A percentile compares a stretch with the other conserved stretches of the same genome.
phyloP scores from a whole-genome alignment of 2,329 filamentous ascomycete species.

The Elsinoe necatrix region DNA sequence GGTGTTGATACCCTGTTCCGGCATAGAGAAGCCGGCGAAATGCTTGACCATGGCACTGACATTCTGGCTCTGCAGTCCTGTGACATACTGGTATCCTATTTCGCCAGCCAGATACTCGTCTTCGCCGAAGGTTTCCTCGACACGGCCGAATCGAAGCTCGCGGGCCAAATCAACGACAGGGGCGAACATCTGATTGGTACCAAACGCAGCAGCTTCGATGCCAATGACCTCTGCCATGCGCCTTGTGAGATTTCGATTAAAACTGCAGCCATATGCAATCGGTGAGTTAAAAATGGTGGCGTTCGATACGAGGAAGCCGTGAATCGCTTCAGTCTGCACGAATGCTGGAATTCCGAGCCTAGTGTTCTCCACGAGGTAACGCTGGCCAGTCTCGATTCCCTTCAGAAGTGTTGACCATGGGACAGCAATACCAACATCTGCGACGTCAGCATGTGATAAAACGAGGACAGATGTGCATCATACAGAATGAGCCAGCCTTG shows the following conservation, averaged over 20 bases:
- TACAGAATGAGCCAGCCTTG: conserved; percentile 62
- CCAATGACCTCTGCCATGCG: conserved; percentile 61
- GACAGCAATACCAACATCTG: conserved; percentile 61
- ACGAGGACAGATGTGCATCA: no score
- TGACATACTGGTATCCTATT: conserved; percentile 53
- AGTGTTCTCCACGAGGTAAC: conserved; percentile 60
- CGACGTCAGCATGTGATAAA: no score
- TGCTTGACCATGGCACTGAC: conserved; percentile 69
- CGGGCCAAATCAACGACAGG: conserved; percentile 63
- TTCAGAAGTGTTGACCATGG: conserved; percentile 54
- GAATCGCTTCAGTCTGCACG: conserved; percentile 66
- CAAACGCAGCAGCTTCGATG: conserved; percentile 56
- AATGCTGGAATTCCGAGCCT: conserved; percentile 63
- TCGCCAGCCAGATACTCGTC: conserved; percentile 62
- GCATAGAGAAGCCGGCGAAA: conserved; percentile 59
- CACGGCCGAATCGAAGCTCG: conserved; percentile 62
- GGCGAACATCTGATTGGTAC: conserved; percentile 65
- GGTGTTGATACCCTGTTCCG: conserved; percentile 65
- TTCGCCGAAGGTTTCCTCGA: conserved; percentile 66
- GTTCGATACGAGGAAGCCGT: conserved; percentile 62
- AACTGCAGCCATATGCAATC: conserved; percentile 63
- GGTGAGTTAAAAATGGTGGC: conserved; percentile 74
- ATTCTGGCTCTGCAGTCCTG: conserved; percentile 54
- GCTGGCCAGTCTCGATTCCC: conserved; percentile 57
- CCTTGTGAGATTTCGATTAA: conserved; percentile 55